Evolutionary conservation across 2,329 filamentous ascomycete species (phyloP).

Genomic region (Trichoderma asperellum): DNA sequence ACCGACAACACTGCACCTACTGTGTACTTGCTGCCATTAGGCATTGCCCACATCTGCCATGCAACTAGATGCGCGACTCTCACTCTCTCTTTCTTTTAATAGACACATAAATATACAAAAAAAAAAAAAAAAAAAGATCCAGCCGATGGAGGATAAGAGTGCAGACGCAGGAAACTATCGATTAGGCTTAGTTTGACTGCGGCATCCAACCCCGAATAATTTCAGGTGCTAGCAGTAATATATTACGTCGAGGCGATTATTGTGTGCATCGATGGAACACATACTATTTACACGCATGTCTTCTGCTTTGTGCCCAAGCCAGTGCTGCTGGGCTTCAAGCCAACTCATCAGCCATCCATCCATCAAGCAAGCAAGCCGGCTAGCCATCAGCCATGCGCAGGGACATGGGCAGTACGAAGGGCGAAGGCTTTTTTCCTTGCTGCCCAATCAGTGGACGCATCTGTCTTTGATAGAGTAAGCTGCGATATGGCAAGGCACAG

Average conservation of each 20-base stretch:
- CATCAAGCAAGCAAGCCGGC: constrained; percentile 21
- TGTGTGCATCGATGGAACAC: constrained; percentile 5
- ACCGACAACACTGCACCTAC: background rate
- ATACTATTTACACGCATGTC: background rate
- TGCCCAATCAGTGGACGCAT: constrained; percentile 1
- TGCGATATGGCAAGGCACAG: background rate
- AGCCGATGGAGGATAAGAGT: background rate
- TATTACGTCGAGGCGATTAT: background rate
- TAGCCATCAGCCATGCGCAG: constrained; percentile 13
- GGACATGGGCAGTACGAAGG: constrained; percentile 19
- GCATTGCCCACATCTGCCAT: constrained; percentile 1
- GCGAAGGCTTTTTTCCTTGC: background rate
- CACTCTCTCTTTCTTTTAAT: background rate
- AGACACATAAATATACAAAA: background rate
- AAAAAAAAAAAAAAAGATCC: background rate
- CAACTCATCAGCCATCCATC: constrained; percentile 28
- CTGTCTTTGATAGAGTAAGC: background rate
- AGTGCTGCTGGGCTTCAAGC: constrained; percentile 27
- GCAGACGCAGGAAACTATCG: constrained; percentile 9
- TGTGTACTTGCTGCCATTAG: constrained; percentile 6
- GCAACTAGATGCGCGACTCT: background rate
- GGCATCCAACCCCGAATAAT: constrained; percentile 11
- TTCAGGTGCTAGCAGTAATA: background rate
- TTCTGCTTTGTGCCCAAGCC: constrained; percentile 26
- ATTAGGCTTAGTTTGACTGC: constrained; percentile 23